A percentile compares a stretch with the other conserved stretches of the same genome.
These are phyloP conservation scores for Microdochium bolleyi DNA, from an alignment of 2,329 filamentous ascomycete genomes.

Conservation along the genomic window DNA sequence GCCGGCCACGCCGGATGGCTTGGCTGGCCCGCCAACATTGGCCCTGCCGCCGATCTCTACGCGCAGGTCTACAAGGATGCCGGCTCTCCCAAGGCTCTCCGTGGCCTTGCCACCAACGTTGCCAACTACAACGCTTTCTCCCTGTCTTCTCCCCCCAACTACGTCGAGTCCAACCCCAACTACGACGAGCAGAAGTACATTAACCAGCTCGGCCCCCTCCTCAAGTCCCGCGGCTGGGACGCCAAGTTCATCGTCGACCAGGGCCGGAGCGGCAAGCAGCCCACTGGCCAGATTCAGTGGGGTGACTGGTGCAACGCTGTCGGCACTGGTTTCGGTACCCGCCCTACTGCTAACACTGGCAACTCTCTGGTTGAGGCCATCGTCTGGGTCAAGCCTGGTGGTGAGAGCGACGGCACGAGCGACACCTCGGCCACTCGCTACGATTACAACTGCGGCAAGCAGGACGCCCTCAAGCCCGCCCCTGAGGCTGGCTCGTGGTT, in stretches of 20 bases:
- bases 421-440: slow-evolving; percentile 35
- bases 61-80: slow-evolving; percentile 40
- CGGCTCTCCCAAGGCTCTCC: slow-evolving; percentile 38
- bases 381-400: slow-evolving; percentile 56
- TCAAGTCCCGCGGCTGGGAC: slow-evolving; percentile 37
- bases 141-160: slow-evolving; percentile 30
- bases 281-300: slow-evolving; percentile 44
- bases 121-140: slow-evolving; percentile 48
- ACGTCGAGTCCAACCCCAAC: slow-evolving; percentile 31
- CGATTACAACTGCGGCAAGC: slow-evolving; percentile 44
- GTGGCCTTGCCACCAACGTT: slow-evolving; percentile 50
- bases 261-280: slow-evolving; percentile 32
- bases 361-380: slow-evolving; percentile 48
- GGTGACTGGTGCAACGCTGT: slow-evolving; percentile 56
- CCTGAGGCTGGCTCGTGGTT: slow-evolving; percentile 67
- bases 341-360: slow-evolving; percentile 45
- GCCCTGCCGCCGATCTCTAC: slow-evolving; percentile 36
- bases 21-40: slow-evolving; percentile 47
- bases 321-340: slow-evolving; percentile 47
- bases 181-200: slow-evolving; percentile 51
- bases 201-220: slow-evolving; percentile 55
- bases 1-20: slow-evolving; percentile 52
- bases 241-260: slow-evolving; percentile 25
- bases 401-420: slow-evolving; percentile 34
- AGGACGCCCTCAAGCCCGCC: slow-evolving; percentile 50